Conservation (phyloP, 805 yeast genomes). For the Isabelozyma heimii region DNA sequence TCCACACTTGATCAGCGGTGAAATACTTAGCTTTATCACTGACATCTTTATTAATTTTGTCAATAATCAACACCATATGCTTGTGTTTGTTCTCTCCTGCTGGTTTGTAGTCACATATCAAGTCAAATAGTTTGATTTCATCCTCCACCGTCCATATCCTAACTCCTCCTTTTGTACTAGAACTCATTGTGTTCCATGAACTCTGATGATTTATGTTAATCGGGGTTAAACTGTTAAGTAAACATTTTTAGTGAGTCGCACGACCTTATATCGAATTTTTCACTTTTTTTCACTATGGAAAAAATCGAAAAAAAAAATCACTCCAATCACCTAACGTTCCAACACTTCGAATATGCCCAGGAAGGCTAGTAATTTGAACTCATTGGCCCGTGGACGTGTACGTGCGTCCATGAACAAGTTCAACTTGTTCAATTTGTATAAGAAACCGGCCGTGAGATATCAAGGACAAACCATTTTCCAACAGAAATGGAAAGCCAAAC, state of each 20-base stretch:
- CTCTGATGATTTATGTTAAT: too few relatives aligned
- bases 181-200: neutral
- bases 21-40: slow-evolving; percentile 18
- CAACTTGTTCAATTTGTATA: slow-evolving; percentile 84
- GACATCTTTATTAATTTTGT: slow-evolving; percentile 31
- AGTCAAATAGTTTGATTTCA: slow-evolving; percentile 58
- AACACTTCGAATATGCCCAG: slow-evolving; percentile 50
- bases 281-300: neutral
- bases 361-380: slow-evolving; percentile 54
- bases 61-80: slow-evolving; percentile 41
- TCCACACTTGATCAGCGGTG: slow-evolving; percentile 55
- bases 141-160: slow-evolving; percentile 57
- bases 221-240: too few relatives aligned
- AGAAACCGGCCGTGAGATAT: slow-evolving; percentile 58
- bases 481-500: slow-evolving; percentile 89
- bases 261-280: neutral
- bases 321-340: neutral
- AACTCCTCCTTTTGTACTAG: neutral
- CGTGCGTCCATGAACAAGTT: slow-evolving; percentile 90
- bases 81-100: slow-evolving; percentile 53
- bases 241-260: neutral
- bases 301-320: neutral
- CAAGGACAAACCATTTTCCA: slow-evolving; percentile 73
- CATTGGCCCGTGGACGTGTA: slow-evolving; percentile 65
- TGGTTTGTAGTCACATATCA: slow-evolving; percentile 66